These are phyloP conservation scores for Apiospora hydei DNA, from an alignment of 2,329 filamentous ascomycete species.

Conservation along the genomic window DNA sequence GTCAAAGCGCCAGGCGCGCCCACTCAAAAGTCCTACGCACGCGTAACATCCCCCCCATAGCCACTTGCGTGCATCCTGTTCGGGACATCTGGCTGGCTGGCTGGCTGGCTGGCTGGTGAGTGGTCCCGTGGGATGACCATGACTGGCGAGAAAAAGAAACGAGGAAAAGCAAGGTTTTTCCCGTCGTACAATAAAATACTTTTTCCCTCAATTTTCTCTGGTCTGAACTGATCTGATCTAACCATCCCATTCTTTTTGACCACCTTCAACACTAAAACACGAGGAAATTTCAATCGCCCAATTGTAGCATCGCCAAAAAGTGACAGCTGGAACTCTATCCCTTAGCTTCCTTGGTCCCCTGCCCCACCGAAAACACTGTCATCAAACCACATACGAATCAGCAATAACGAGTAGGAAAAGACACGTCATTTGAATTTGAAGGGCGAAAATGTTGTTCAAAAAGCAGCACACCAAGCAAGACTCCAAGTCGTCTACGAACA, in stretches of 20 bases:
- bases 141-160: not conserved
- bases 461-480: conserved; percentile 10
- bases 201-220: not conserved
- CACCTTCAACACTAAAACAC: too few relatives aligned
- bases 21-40: not conserved
- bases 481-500: not conserved
- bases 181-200: not conserved
- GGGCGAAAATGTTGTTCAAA: not conserved
- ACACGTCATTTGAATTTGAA: not conserved
- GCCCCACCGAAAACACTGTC: not conserved
- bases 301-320: not conserved
- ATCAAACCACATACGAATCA: conserved; percentile 1
- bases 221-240: not conserved
- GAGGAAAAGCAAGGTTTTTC: not conserved
- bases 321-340: not conserved
- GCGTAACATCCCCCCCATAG: not conserved
- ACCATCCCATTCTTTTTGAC: not conserved
- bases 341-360: not conserved
- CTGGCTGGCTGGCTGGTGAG: not conserved
- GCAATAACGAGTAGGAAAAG: conserved; percentile 1
- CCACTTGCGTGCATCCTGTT: not conserved
- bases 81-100: not conserved
- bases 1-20: not conserved
- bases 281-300: not conserved
- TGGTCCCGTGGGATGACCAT: not conserved